Evolutionary conservation across 1,284 basidiomycete genomes (phyloP), one percentile per base, ranked within the genome.

Genomic region (Chiua sp.): DNA sequence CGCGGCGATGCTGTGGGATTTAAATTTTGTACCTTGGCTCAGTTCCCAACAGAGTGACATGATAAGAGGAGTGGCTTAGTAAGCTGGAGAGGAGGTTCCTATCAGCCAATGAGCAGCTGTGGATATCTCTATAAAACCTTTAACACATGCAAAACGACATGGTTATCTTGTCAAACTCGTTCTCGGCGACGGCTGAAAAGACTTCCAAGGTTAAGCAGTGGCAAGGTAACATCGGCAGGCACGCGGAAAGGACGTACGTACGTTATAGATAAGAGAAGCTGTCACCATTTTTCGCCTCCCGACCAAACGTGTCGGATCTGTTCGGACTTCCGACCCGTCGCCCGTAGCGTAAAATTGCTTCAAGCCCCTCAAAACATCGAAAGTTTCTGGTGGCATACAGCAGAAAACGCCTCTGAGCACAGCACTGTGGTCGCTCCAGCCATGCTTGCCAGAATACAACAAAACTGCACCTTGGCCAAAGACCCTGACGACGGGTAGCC

Each of bases 61-160:
- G 72, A 73, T 71, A 71, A 71, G 69, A 49, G 30, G 13, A 2
- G 7, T 0, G 35, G 62, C 62, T 72, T 64, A 72, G 61, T 73
- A 68, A 72, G 59, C 65, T 44, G 2, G 35, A 57, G 53, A 69
- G 68, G 67, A 51, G 12, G 49, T 3, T 16, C 33, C 53, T 69
- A 69, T 69, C 68, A 59, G 57, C 68, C 68, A 69, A 69, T 69
- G 26, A 66, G 30, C 23, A 7, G 8, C 48, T 4, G 22, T 26
- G 30, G 47, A 55, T 56, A 22, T n/a, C 47, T 39, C 35, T 18
- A 16, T 44, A 30, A 59, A 56, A 59, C 23, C 10, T 32, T 32
- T 47, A 57, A 33, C 53, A 23, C 57, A 51, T 18, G 53, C 47
- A 26, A 15, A 18, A n/a, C n/a, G 15, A 16, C 35, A 6, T 13